These are phyloP conservation scores for Onygena corvina DNA, from an alignment of 2,329 filamentous ascomycete genomes.

Conservation along the genomic window DNA sequence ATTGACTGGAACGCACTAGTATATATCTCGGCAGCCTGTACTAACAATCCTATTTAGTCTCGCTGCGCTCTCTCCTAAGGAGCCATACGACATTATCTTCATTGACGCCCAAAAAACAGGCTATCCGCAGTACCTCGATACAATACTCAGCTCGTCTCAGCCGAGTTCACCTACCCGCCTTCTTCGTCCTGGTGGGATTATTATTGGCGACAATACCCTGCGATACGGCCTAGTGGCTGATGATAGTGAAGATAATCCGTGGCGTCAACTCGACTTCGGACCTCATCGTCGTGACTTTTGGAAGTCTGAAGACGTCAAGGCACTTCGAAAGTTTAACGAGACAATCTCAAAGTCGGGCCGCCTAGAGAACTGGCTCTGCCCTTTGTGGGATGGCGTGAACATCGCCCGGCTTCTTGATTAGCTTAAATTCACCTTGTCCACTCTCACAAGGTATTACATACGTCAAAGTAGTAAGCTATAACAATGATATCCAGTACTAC, in stretches of 20 bases:
- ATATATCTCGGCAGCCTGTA: neutral
- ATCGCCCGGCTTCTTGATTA: neutral
- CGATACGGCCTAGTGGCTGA: neutral
- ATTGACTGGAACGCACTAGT: neutral
- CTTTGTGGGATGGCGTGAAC: neutral
- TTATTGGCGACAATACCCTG: neutral
- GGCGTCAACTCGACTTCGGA: neutral
- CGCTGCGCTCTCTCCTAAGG: neutral
- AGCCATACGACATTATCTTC: conserved; percentile 3
- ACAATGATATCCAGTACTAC: too few species aligned
- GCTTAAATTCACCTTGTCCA: neutral
- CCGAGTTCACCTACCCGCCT: neutral
- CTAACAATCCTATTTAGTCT: neutral
- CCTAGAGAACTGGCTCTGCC: neutral
- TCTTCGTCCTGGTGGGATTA: neutral
- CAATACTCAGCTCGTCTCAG: neutral
- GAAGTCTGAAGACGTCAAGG: neutral
- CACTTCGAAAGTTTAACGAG: neutral
- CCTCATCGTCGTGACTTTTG: neutral
- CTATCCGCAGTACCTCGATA: neutral
- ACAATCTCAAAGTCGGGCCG: neutral
- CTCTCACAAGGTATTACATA: too few species aligned
- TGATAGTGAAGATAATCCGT: neutral
- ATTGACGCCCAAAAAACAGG: neutral
- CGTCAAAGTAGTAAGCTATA: too few species aligned